Conservation (phyloP, 2,329 filamentous ascomycete species). For the Fusarium denticulatum region DNA sequence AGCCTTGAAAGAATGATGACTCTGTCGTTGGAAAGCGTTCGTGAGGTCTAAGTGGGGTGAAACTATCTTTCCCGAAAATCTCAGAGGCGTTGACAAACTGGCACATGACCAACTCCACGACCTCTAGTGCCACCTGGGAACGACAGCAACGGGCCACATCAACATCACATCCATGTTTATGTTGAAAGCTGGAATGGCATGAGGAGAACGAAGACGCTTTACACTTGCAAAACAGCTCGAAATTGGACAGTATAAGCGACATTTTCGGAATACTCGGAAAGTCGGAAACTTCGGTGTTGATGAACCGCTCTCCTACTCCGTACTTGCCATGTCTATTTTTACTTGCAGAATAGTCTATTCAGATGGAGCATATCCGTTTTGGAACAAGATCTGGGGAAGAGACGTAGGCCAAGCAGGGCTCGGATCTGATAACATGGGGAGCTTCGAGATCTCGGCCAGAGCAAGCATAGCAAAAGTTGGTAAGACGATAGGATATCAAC, state of each 20-base stretch:
- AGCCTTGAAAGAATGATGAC: background rate
- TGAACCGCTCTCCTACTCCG: background rate
- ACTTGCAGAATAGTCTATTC: background rate
- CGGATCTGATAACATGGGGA: background rate
- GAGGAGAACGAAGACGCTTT: too few species aligned
- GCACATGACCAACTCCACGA: background rate
- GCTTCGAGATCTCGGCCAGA: background rate
- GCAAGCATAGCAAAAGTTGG: background rate
- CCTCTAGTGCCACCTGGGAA: background rate
- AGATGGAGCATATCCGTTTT: background rate
- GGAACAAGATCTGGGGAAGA: constrained; percentile 4
- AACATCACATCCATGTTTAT: background rate
- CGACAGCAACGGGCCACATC: background rate
- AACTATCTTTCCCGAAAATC: background rate
- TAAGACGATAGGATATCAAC: background rate
- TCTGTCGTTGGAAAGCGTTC: background rate
- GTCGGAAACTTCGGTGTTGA: background rate
- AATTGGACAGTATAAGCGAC: background rate
- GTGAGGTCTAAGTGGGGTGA: background rate
- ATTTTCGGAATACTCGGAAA: background rate
- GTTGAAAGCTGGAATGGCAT: background rate
- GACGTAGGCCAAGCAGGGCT: background rate
- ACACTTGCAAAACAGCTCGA: background rate
- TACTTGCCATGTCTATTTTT: background rate
- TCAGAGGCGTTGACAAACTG: background rate